A percentile compares a stretch with the other conserved stretches of the same genome.
These are phyloP conservation scores for Syzygium malaccense DNA, from an alignment of 441 rosid genomes.

Conservation along the genomic window DNA sequence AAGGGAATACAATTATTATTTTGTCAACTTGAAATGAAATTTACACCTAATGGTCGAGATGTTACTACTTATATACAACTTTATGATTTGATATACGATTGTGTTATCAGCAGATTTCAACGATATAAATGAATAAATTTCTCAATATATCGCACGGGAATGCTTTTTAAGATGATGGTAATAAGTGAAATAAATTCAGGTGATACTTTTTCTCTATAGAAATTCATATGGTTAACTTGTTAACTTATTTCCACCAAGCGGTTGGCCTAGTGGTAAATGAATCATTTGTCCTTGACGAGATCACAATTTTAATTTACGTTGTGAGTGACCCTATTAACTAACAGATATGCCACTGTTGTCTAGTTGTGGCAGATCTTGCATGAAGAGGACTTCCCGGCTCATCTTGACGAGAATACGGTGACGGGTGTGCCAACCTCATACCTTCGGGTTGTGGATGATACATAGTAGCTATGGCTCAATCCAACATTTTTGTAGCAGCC, in stretches of 20 bases:
- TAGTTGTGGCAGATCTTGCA: neutral
- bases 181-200: neutral
- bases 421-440: neutral
- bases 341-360: neutral
- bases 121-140: neutral
- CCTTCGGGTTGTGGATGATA: too few species aligned
- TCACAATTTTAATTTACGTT: neutral
- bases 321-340: neutral
- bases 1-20: neutral
- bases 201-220: neutral
- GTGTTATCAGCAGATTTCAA: neutral
- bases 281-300: neutral
- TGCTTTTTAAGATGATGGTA: neutral
- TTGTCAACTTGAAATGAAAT: neutral
- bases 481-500: neutral
- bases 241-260: neutral
- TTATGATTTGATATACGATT: neutral
- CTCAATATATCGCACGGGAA: neutral
- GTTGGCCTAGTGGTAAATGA: neutral
- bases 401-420: neutral
- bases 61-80: neutral
- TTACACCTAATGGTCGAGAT: neutral
- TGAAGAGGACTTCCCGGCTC: neutral
- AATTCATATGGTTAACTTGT: neutral
- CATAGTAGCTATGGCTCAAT: neutral